These are phyloP conservation scores for Marchantia paleacea DNA, from an alignment of 225 moss, liverwort and hornwort genomes.

Conservation along the genomic window DNA sequence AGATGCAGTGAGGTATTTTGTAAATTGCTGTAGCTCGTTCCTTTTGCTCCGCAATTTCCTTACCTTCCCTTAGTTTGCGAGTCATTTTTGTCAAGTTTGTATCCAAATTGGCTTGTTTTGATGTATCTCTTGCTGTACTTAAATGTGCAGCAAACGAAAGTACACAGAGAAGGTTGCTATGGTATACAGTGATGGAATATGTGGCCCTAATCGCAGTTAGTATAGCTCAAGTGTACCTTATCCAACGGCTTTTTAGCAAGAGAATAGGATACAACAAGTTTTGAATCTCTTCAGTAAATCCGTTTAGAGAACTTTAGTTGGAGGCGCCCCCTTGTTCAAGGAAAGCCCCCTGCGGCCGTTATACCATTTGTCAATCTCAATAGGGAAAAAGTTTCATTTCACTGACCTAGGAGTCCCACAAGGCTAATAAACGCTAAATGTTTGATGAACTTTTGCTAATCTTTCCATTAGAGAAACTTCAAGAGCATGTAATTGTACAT, in stretches of 20 bases:
- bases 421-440: too few relatives aligned
- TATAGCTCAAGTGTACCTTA: constrained; percentile 72
- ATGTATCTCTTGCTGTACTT: too few relatives aligned
- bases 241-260: constrained; percentile 81
- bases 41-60: too few relatives aligned
- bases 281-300: constrained; percentile 23
- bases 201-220: constrained; percentile 61
- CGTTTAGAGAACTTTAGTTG: neutral
- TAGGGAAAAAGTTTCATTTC: neutral
- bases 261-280: constrained; percentile 85
- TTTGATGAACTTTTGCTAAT: too few relatives aligned
- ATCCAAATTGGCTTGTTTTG: neutral
- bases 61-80: neutral
- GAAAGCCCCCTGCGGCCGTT: neutral
- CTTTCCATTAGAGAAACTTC: too few relatives aligned
- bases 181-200: constrained; percentile 70
- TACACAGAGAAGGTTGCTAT: constrained; percentile 63
- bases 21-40: too few relatives aligned
- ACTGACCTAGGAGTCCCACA: too few relatives aligned
- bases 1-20: too few relatives aligned
- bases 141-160: constrained; percentile 69
- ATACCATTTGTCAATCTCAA: neutral
- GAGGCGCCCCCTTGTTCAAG: neutral
- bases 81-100: too few relatives aligned
- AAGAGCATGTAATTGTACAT: too few relatives aligned